Evolutionary conservation across 768 basidiomycete species (phyloP).

Genomic region (Amanita rubescens): DNA sequence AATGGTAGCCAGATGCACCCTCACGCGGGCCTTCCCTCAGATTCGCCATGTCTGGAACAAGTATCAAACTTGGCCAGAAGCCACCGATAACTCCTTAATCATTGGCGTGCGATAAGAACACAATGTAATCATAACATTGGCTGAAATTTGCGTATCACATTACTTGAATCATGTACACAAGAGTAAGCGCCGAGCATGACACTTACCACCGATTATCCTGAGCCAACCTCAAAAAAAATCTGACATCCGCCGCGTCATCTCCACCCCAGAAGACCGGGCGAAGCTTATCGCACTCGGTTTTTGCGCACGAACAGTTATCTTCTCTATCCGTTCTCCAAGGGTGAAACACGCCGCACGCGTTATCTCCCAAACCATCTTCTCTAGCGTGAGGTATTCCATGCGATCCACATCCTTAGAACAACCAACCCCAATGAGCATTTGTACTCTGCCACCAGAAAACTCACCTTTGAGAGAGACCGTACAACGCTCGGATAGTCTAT

Average conservation of each 20-base stretch:
- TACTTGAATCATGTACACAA: too few relatives aligned
- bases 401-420: slow-evolving; percentile 37
- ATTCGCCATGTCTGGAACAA: too few relatives aligned
- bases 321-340: slow-evolving; percentile 8
- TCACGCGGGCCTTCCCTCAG: too few relatives aligned
- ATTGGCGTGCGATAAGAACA: too few relatives aligned
- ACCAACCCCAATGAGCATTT: background rate
- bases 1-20: too few relatives aligned
- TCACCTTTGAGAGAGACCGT: slow-evolving; percentile 26
- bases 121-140: too few relatives aligned
- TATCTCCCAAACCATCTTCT: slow-evolving; percentile 46
- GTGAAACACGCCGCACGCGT: slow-evolving; percentile 19
- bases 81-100: too few relatives aligned
- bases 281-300: slow-evolving; percentile 71
- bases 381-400: slow-evolving; percentile 51
- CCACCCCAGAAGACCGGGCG: slow-evolving; percentile 55
- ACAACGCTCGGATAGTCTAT: slow-evolving; percentile 33
- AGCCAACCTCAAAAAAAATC: too few relatives aligned
- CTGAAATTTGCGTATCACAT: too few relatives aligned
- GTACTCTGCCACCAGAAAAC: slow-evolving; percentile 4
- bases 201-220: too few relatives aligned
- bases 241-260: slow-evolving; percentile 37
- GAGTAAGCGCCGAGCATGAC: too few relatives aligned
- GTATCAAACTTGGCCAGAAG: too few relatives aligned
- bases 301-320: slow-evolving; percentile 46